Evolutionary conservation across 176 grass and related monocot genomes (phyloP).

Genomic region (maize (Zea mays)): Zm-B73-REFERENCE-NAM-5.0 NC_050099.1:189127501-189128000

Average conservation of each 20-base stretch:
- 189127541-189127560: slow-evolving; percentile 27
- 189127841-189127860: slow-evolving; percentile 78
- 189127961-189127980: background rate
- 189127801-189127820: slow-evolving; percentile 74
- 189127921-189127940: slow-evolving; percentile 35
- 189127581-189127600: slow-evolving; percentile 12
- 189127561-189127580: background rate
- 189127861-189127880: slow-evolving; percentile 87
- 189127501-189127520: background rate
- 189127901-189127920: slow-evolving; percentile 61
- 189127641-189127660: slow-evolving; percentile 25
- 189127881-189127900: slow-evolving; percentile 75
- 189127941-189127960: slow-evolving; percentile 7
- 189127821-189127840: slow-evolving; percentile 69
- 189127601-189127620: slow-evolving; percentile 14
- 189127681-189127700: background rate
- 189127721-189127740: slow-evolving; percentile 25
- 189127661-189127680: slow-evolving; percentile 26
- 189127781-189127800: slow-evolving; percentile 45
- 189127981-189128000: slow-evolving; percentile 69
- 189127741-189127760: background rate
- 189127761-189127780: slow-evolving; percentile 24
- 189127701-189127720: slow-evolving; percentile 2
- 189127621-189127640: slow-evolving; percentile 18
- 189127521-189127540: background rate